phyloP scores from a whole-genome alignment of 139 green algal species.

The Microglena sp. region DNA sequence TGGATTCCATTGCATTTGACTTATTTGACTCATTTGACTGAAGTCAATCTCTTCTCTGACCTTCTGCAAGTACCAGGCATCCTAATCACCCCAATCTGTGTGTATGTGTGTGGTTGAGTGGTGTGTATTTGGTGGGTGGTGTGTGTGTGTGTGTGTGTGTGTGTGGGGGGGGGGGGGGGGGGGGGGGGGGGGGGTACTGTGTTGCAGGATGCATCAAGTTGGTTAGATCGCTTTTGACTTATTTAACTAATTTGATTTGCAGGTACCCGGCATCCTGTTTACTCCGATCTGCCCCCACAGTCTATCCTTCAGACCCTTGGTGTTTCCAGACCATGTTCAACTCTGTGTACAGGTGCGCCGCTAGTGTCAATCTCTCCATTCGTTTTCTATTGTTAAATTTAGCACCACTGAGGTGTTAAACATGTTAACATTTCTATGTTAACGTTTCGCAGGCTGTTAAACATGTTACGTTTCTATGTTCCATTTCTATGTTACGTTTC shows the following conservation, averaged over 20 bases:
- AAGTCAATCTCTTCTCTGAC: constrained; percentile 18
- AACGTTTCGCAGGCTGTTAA: too few species aligned
- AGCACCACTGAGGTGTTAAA: too few species aligned
- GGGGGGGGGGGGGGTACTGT: too few species aligned
- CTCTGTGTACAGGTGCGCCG: constrained; percentile 68
- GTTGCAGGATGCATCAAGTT: too few species aligned
- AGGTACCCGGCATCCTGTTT: constrained; percentile 82
- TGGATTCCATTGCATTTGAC: too few species aligned
- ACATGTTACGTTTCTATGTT: too few species aligned
- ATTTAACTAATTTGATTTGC: constrained; percentile 7
- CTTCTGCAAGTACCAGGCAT: constrained; percentile 63
- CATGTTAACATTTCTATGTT: too few species aligned
- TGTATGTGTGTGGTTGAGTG: background rate
- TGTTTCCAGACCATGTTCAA: constrained; percentile 90
- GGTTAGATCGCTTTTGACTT: too few species aligned
- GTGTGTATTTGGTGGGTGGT: background rate
- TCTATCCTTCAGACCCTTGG: constrained; percentile 90
- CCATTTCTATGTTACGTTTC: too few species aligned
- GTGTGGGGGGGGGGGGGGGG: too few species aligned
- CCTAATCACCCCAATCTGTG: constrained; percentile 33
- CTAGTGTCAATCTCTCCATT: background rate
- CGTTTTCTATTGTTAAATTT: background rate
- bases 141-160: background rate
- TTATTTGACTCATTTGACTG: too few species aligned
- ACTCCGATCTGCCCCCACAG: constrained; percentile 95